A percentile compares a stretch with the other conserved stretches of the same genome.
These are phyloP conservation scores for Aspergillus carbonarius DNA, from an alignment of 2,329 filamentous ascomycete species.

Conservation along the genomic window DNA sequence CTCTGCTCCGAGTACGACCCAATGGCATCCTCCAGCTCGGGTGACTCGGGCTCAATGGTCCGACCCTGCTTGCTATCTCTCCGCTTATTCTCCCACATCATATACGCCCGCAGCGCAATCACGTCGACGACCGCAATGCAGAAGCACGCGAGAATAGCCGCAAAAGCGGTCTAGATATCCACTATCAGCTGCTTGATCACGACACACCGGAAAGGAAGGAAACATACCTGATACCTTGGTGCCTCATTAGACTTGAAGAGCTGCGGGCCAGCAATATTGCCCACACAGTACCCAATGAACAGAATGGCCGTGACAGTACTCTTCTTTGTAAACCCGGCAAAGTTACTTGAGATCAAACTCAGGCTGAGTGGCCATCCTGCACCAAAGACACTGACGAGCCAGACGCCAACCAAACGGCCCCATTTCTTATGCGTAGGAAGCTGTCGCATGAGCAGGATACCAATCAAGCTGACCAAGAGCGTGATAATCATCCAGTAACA, in stretches of 20 bases:
- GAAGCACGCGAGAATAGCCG: conserved; percentile 6
- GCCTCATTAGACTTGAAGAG: conserved; percentile 9
- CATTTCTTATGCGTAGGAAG: conserved; percentile 19
- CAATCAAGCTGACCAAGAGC: conserved; percentile 14
- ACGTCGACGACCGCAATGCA: conserved; percentile 7
- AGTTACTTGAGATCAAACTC: conserved; percentile 29
- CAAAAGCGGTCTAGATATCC: conserved; percentile 1
- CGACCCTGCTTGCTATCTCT: conserved; percentile 6
- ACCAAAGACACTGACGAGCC: conserved; percentile 27
- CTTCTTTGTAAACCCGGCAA: conserved; percentile 34
- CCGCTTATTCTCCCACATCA: conserved; percentile 8
- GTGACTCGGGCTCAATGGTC: conserved; percentile 9
- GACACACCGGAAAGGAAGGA: background rate
- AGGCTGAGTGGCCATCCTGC: conserved; percentile 32
- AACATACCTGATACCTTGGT: conserved; percentile 8
- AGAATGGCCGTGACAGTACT: conserved; percentile 41
- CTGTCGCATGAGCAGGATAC: conserved; percentile 28
- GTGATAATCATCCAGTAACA: conserved; percentile 9
- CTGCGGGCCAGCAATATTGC: conserved; percentile 29
- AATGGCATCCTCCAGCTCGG: background rate
- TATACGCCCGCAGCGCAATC: background rate
- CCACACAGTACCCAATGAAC: conserved; percentile 44
- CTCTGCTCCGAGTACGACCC: background rate
- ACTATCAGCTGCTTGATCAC: background rate
- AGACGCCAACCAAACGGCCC: conserved; percentile 27